A percentile compares a stretch with the other conserved stretches of the same genome.
These are phyloP conservation scores for Perilla frutescens DNA, from an alignment of 257 asterid genomes.

Conservation along the genomic window DNA sequence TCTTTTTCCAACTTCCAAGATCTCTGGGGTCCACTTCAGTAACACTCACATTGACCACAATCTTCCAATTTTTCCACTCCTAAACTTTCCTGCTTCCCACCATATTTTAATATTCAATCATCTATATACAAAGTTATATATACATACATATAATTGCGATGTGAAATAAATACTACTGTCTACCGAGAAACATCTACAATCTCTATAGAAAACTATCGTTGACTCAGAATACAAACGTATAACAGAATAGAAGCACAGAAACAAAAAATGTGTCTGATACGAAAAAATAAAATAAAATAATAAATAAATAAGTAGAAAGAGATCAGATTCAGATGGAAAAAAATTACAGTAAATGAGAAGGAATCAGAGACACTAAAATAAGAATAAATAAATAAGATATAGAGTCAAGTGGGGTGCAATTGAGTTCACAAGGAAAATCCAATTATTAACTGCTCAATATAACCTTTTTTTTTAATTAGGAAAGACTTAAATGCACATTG, in stretches of 20 bases:
- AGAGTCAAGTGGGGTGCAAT: conserved; percentile 21
- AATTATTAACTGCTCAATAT: conserved; percentile 38
- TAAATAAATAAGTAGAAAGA: too few relatives aligned
- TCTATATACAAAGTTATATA: too few relatives aligned
- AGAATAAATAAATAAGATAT: background rate
- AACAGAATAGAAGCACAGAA: too few relatives aligned
- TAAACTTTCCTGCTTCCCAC: background rate
- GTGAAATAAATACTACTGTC: too few relatives aligned
- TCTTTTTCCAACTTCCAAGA: conserved; percentile 26
- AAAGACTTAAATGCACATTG: conserved; percentile 59
- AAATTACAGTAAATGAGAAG: too few relatives aligned
- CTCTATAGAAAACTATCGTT: too few relatives aligned
- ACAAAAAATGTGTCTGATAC: too few relatives aligned
- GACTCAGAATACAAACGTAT: too few relatives aligned
- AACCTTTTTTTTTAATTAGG: conserved; percentile 30
- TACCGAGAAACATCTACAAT: too few relatives aligned
- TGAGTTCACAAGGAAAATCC: conserved; percentile 34
- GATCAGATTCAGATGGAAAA: too few relatives aligned
- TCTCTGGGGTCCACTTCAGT: background rate
- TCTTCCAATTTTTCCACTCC: background rate
- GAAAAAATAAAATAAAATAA: too few relatives aligned
- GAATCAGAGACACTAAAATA: background rate
- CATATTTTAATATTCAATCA: background rate
- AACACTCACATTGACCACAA: conserved; percentile 30
- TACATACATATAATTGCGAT: too few relatives aligned